Evolutionary conservation across 192 early-diverging fungal genomes (phyloP), one percentile per base, ranked within the genome.

Genomic region (Fimicolochytrium jonesii): DNA sequence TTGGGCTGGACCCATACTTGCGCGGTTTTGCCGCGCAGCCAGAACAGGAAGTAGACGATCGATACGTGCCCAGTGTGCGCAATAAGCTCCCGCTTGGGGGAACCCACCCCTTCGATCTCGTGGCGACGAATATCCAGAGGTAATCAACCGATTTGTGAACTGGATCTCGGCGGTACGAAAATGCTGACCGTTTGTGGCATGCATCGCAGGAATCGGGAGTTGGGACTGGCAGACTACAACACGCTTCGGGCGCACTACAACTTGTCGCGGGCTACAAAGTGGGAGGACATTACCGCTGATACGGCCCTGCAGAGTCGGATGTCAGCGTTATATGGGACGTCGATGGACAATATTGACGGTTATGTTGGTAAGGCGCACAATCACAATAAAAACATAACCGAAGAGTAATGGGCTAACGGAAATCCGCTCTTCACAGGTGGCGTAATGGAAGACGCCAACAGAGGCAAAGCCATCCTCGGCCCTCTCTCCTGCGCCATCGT

Each of bases 261-360:
- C 4, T 34, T 77, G 15, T 39, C 35, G 2, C 42, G 25, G 23
- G 50, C 39, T 2, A 28, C 26, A 11, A 47, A 7, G 4, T 77
- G 67, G 68, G 43, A 41, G 25, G 70, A 77, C 25, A 76, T 77
- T 13, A 75, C 76, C 17, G 32, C 30, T 18, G 66, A 77, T 59
- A 56, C 46, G 20, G 45, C 17, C 4, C 42, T 77, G 33, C 50
- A 45, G 39, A 36, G 35, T 1, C 34, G 28, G 23, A 43, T 77
- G 30, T 36, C 26, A 9, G 23, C 20, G 4, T 29, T 77, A 6
- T 77, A 77, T 42, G 46, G n/a, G n/a, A n/a, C n/a, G 10, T 28
- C 36, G 7, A 68, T 73, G 26, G 54, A 66, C 32, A 58, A 75
- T 43, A 9, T 77, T 23, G 76, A 77, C 47, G 18, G 55, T 17